These are phyloP conservation scores for Pulveroboletus sp. DNA, from an alignment of 768 basidiomycete species.

Conservation along the genomic window DNA sequence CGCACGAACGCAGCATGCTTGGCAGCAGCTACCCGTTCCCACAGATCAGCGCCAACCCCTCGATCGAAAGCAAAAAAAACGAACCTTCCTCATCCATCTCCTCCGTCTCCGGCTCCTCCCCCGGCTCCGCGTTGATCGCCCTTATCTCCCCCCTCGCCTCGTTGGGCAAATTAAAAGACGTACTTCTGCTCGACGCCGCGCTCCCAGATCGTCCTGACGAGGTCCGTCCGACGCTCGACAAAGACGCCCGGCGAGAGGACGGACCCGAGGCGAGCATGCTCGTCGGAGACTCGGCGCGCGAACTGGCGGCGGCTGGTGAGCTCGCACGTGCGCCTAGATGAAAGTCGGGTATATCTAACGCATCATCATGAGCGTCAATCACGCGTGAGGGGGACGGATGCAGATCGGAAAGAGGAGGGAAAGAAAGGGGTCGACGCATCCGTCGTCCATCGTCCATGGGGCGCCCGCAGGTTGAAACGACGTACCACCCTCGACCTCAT, in stretches of 20 bases:
- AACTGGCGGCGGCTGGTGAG: constrained; percentile 39
- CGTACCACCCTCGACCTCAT: constrained; percentile 79
- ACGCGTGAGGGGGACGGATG: too few relatives aligned
- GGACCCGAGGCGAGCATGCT: constrained; percentile 60
- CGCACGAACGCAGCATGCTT: constrained; percentile 81
- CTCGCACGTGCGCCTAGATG: constrained; percentile 42
- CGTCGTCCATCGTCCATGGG: too few relatives aligned
- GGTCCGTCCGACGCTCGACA: constrained; percentile 58
- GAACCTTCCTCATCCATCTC: constrained; percentile 88
- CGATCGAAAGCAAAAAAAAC: not conserved
- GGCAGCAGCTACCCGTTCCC: constrained; percentile 52
- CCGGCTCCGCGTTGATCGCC: constrained; percentile 38
- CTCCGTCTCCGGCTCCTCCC: constrained; percentile 63
- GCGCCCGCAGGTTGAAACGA: not conserved
- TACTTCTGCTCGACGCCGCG: constrained; percentile 69
- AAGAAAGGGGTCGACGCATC: too few relatives aligned
- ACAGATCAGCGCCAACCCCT: not conserved
- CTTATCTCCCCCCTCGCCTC: constrained; percentile 62
- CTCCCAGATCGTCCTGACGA: constrained; percentile 58
- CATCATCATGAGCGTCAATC: too few relatives aligned
- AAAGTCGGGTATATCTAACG: constrained; percentile 80
- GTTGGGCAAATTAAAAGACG: constrained; percentile 76
- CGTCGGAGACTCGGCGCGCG: constrained; percentile 51
- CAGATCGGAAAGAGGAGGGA: too few relatives aligned
- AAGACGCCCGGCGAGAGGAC: constrained; percentile 70